Conservation (phyloP, 129 eudicot species). For the Tagetes erecta region DNA sequence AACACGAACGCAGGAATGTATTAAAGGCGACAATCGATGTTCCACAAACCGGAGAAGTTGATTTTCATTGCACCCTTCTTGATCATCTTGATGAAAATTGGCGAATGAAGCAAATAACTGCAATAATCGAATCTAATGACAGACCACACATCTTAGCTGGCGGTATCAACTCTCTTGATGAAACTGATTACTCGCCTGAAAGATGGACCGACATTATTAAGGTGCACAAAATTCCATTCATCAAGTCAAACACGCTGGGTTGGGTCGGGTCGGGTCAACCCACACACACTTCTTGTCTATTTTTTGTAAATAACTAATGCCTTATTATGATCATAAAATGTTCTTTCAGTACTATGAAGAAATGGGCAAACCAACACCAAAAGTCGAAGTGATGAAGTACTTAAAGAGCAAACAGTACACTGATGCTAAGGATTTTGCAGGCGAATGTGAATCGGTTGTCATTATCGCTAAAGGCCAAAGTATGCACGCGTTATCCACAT, state of each 20-base stretch:
- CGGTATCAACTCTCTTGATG: slow-evolving; percentile 85
- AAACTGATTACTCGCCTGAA: slow-evolving; percentile 84
- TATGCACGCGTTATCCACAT: slow-evolving; percentile 37
- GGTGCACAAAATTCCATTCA: slow-evolving; percentile 37
- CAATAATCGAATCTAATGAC: slow-evolving; percentile 72
- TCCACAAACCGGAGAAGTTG: slow-evolving; percentile 79
- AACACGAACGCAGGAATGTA: slow-evolving; percentile 69
- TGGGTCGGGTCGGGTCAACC: background rate
- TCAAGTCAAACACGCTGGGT: background rate
- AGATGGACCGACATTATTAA: slow-evolving; percentile 98
- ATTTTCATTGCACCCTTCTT: slow-evolving; percentile 80
- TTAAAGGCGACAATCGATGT: slow-evolving; percentile 89
- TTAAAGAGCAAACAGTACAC: slow-evolving; percentile 67
- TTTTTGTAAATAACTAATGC: background rate
- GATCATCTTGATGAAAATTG: slow-evolving; percentile 93
- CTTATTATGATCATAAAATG: background rate
- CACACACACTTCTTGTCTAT: background rate
- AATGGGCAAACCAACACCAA: slow-evolving; percentile 95
- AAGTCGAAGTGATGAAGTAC: slow-evolving; percentile 84
- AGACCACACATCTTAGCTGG: slow-evolving; percentile 92
- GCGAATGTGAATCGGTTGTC: slow-evolving; percentile 94
- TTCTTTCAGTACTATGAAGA: slow-evolving; percentile 82
- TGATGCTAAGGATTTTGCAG: slow-evolving; percentile 87
- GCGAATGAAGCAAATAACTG: slow-evolving; percentile 90
- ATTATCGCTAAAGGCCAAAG: slow-evolving; percentile 97